Base-by-base conservation (phyloP, 495 filamentous ascomycete genomes). In the Penicillium egyptiacum region DNA sequence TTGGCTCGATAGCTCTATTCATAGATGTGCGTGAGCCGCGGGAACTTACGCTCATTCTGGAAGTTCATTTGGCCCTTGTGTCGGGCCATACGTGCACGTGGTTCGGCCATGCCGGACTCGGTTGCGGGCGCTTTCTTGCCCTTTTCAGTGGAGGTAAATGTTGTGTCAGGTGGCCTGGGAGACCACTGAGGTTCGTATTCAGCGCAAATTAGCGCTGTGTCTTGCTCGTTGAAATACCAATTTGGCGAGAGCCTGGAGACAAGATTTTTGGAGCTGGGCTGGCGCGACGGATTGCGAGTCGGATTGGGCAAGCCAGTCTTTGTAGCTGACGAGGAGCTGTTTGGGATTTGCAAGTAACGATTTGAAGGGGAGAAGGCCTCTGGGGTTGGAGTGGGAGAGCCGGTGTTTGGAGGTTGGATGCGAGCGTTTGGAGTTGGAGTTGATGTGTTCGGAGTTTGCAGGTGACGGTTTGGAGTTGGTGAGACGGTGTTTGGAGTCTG, bases 21-120 rank as follows among this genome's bases (percentile, higher is more conserved):
- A 44, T 33, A 17, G 5, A 35, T 44, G n/a, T 1, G 2, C 22
- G 9, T 26, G 17, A 25, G 9, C 16, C 50, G 5, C 30, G 16
- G 9, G 31, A 22, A 77, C 81, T 23, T 79, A 96, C 92, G 79
- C 65, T 97, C 92, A 70, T 81, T 80, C 44, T 86, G 75, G 70
- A 96, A 93, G 70, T 93, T 95, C 79, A 91, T 88, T 67, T 95
- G 91, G 61, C 91, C 91, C 65, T 91, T 90, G 71, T 92, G 89
- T 66, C 91, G 87, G 59, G 85, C 87, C 58, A 85, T 86, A 64
- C 89, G 84, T 39, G 88, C 88, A 48, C 89, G 80, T 50, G 88
- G 88, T 72, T 92, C 89, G 68, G 88, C 74, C 76, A 79, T 79
- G 14, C 23, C 58, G 50, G 47, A 8, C 20, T 59, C 30, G 30